These are phyloP conservation scores for Colletotrichum brevisporum DNA, from an alignment of 2,329 filamentous ascomycete genomes.

Conservation along the genomic window DNA sequence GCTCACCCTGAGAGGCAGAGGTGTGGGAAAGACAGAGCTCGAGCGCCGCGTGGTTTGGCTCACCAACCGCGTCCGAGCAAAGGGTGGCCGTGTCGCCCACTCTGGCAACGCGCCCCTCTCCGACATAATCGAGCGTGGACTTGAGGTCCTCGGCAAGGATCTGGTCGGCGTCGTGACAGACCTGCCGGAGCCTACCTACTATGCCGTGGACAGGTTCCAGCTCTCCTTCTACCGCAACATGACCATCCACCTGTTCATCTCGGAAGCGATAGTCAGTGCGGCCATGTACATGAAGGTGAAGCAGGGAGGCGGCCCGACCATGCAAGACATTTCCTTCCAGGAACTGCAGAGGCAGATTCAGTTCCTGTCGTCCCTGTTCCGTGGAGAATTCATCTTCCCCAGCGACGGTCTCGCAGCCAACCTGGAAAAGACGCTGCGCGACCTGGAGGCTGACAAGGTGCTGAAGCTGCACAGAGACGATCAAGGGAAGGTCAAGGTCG, in stretches of 20 bases:
- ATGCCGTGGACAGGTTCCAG: constrained; percentile 95
- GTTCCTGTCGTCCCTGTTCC: constrained; percentile 94
- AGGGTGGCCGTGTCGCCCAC: constrained; percentile 93
- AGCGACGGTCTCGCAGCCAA: constrained; percentile 87
- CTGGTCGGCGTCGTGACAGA: constrained; percentile 85
- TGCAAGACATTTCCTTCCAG: constrained; percentile 82
- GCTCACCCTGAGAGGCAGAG: constrained; percentile 89
- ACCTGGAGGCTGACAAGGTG: constrained; percentile 84
- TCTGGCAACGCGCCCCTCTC: constrained; percentile 86
- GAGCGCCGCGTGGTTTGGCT: constrained; percentile 93
- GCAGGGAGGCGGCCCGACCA: constrained; percentile 84
- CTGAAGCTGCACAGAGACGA: constrained; percentile 75
- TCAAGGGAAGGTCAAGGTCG: constrained; percentile 69
- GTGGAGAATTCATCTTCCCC: constrained; percentile 97
- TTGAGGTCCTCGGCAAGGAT: constrained; percentile 92
- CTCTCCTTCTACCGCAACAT: constrained; percentile 99
- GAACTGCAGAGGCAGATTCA: constrained; percentile 84
- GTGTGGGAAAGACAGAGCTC: constrained; percentile 89
- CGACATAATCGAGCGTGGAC: constrained; percentile 87
- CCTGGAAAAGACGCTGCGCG: constrained; percentile 82
- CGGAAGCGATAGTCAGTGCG: constrained; percentile 89
- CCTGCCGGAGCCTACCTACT: constrained; percentile 91
- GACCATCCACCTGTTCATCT: constrained; percentile 98
- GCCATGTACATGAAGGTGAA: constrained; percentile 94
- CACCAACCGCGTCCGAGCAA: constrained; percentile 82